phyloP scores from a whole-genome alignment of 306 rosid genomes.

The Trifolium repens region DNA sequence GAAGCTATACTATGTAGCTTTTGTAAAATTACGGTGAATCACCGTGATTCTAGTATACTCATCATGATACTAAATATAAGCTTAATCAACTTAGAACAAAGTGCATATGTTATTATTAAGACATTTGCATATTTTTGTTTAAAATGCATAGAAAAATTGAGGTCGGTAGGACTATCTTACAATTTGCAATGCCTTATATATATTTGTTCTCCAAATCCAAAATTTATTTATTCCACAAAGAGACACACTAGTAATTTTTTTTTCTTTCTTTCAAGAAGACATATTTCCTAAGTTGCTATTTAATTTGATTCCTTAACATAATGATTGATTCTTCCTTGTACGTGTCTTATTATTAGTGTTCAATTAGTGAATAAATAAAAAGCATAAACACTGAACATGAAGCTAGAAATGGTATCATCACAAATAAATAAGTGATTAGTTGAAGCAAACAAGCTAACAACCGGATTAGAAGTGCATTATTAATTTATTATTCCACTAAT shows the following conservation, averaged over 20 bases:
- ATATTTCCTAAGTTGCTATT: slow-evolving; percentile 1
- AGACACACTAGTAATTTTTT: not conserved
- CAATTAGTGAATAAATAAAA: slow-evolving; percentile 3
- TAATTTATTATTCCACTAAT: slow-evolving; percentile 30
- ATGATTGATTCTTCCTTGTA: not conserved
- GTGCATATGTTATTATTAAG: too few species aligned
- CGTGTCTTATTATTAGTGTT: slow-evolving; percentile 12
- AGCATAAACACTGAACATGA: slow-evolving; percentile 26
- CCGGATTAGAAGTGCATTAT: slow-evolving; percentile 46
- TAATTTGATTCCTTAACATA: slow-evolving; percentile 7
- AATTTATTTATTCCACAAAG: slow-evolving; percentile 7
- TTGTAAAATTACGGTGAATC: too few species aligned
- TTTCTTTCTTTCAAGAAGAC: not conserved
- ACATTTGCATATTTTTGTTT: too few species aligned
- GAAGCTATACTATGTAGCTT: too few species aligned
- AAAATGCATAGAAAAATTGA: too few species aligned
- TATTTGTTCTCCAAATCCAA: not conserved
- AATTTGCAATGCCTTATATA: too few species aligned
- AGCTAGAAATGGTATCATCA: slow-evolving; percentile 23
- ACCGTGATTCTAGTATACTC: too few species aligned
- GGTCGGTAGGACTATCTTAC: too few species aligned
- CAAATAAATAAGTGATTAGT: not conserved
- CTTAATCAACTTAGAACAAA: too few species aligned
- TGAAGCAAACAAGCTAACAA: slow-evolving; percentile 52
- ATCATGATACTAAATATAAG: too few species aligned